phyloP scores from a whole-genome alignment of 1,284 basidiomycete species.

The Trichosporon inkin region DNA sequence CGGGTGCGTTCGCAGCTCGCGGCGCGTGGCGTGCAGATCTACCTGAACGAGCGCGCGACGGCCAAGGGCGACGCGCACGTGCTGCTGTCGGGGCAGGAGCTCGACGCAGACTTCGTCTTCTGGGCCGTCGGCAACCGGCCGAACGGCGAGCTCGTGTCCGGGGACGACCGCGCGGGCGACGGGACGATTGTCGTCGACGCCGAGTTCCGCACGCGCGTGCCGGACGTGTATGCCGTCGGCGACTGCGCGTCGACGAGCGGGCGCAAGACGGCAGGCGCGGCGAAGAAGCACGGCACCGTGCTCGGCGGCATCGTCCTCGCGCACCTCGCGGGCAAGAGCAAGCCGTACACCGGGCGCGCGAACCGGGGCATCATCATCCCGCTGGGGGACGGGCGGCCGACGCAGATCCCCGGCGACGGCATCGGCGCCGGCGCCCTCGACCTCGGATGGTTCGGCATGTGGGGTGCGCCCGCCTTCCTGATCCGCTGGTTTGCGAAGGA shows the following conservation, averaged over 20 bases:
- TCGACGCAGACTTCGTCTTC: constrained; percentile 52
- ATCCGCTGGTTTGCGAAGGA: constrained; percentile 16
- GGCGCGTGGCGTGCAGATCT: constrained; percentile 42
- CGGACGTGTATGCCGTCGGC: constrained; percentile 41
- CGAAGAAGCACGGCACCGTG: neutral
- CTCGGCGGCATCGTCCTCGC: neutral
- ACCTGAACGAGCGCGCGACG: constrained; percentile 39
- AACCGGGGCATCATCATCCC: constrained; percentile 4
- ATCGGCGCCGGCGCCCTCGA: constrained; percentile 11
- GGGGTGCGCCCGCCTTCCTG: constrained; percentile 11
- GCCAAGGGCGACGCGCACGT: constrained; percentile 9
- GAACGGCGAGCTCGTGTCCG: constrained; percentile 40
- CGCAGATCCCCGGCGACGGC: constrained; percentile 1
- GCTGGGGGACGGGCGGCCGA: constrained; percentile 9
- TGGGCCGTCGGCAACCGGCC: constrained; percentile 48
- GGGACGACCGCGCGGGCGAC: constrained; percentile 43
- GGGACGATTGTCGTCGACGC: constrained; percentile 42
- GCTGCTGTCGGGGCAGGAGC: constrained; percentile 34
- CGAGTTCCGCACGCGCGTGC: constrained; percentile 32
- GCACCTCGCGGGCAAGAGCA: neutral
- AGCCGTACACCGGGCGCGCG: too few species aligned
- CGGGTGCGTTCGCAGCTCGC: constrained; percentile 36
- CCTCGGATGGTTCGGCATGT: constrained; percentile 9
- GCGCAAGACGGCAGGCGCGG: constrained; percentile 15
- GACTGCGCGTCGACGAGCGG: constrained; percentile 27